phyloP scores from a whole-genome alignment of 345 rosid species.

The Rhizophora mangle region DNA sequence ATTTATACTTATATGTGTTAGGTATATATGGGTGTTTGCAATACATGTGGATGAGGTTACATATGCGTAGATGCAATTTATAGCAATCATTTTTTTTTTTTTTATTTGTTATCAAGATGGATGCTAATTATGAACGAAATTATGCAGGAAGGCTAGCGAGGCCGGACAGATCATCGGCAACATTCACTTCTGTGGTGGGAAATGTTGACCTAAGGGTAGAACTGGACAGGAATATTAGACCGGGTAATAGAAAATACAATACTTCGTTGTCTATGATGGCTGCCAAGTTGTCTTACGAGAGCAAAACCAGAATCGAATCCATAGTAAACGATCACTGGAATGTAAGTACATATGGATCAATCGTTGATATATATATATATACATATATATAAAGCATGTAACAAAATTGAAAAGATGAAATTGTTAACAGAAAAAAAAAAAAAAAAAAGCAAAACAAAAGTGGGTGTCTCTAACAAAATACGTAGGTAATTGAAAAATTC shows the following conservation, averaged over 20 bases:
- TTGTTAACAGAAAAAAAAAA: no score
- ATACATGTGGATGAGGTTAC: no score
- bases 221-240: constrained; percentile 1
- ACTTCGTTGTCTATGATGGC: constrained; percentile 9
- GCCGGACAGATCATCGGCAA: constrained; percentile 12
- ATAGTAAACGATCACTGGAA: constrained; percentile 8
- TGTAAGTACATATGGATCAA: constrained; percentile 4
- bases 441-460: no score
- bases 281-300: constrained; percentile 14
- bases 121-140: neutral
- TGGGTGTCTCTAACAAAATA: no score
- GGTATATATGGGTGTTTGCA: no score
- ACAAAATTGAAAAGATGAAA: neutral
- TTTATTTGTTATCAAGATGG: neutral
- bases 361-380: neutral
- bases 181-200: constrained; percentile 7
- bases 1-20: no score
- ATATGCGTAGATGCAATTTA: no score
- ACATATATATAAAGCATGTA: neutral
- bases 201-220: constrained; percentile 5
- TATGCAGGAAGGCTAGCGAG: constrained; percentile 1
- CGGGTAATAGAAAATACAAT: neutral
- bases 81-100: neutral
- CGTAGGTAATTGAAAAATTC: no score
- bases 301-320: constrained; percentile 2